Percentiles rank a stretch among this genome's conserved stretches.
phyloP scores from a whole-genome alignment of 352 stramenopile species.

The Achlya hypogyna region DNA sequence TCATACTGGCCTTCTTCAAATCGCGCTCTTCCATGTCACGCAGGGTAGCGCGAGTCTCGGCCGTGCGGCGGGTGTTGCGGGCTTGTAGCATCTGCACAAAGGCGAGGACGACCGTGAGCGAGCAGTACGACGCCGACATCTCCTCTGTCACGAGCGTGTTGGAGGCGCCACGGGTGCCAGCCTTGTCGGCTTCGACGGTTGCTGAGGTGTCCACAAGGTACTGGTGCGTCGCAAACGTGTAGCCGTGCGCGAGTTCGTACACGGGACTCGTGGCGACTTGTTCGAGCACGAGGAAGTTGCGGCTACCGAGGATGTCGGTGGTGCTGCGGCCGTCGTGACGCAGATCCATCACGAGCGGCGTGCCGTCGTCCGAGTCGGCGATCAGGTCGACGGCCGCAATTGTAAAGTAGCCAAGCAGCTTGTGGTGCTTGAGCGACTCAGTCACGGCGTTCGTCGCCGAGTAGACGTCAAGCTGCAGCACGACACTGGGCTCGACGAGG shows the following conservation, averaged over 20 bases:
- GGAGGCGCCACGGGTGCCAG: background rate
- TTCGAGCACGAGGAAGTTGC: slow-evolving; percentile 64
- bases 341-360: slow-evolving; percentile 13
- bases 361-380: slow-evolving; percentile 16
- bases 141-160: slow-evolving; percentile 76
- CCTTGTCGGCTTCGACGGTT: background rate
- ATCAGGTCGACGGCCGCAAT: slow-evolving; percentile 11
- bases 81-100: slow-evolving; percentile 66
- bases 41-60: slow-evolving; percentile 42
- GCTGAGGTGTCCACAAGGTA: slow-evolving; percentile 66
- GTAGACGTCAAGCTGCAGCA: slow-evolving; percentile 77
- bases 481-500: slow-evolving; percentile 31
- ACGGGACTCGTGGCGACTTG: slow-evolving; percentile 52
- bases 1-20: background rate
- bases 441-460: slow-evolving; percentile 45
- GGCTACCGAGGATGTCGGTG: background rate
- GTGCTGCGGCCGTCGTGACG: background rate
- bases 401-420: slow-evolving; percentile 43
- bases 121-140: slow-evolving; percentile 69
- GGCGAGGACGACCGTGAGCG: slow-evolving; percentile 69
- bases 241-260: slow-evolving; percentile 64
- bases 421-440: slow-evolving; percentile 45
- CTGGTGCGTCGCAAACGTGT: slow-evolving; percentile 68
- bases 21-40: slow-evolving; percentile 34
- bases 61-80: slow-evolving; percentile 53